A percentile compares a stretch with the other conserved stretches of the same genome.
Evolutionary conservation across 2,329 filamentous ascomycete species (phyloP).

Genomic region (Exophiala sp.): DNA sequence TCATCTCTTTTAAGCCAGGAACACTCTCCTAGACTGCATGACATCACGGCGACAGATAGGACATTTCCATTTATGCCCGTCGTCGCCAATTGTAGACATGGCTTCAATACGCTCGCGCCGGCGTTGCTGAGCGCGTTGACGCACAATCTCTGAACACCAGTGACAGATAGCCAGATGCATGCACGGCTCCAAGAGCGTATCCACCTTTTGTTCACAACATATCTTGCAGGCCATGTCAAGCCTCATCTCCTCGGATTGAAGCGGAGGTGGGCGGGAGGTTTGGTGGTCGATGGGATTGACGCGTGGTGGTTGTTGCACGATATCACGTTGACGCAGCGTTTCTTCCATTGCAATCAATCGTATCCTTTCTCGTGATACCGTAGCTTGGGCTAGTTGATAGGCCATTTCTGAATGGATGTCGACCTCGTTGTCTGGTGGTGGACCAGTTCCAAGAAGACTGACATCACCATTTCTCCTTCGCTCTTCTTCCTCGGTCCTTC

Average conservation of each 20-base stretch:
- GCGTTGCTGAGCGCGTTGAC: slow-evolving; percentile 4
- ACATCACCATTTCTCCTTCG: neutral
- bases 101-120: neutral
- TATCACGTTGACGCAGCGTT: neutral
- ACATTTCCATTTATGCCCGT: slow-evolving; percentile 15
- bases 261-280: slow-evolving; percentile 12
- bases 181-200: slow-evolving; percentile 26
- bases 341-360: neutral
- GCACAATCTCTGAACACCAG: slow-evolving; percentile 25
- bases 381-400: too few relatives aligned
- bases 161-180: slow-evolving; percentile 27
- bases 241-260: slow-evolving; percentile 21
- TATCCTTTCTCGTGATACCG: too few relatives aligned
- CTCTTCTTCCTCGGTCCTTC: neutral
- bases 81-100: neutral
- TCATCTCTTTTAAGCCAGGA: slow-evolving; percentile 8
- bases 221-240: slow-evolving; percentile 26
- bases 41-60: slow-evolving; percentile 23
- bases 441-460: slow-evolving; percentile 2
- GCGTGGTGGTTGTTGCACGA: slow-evolving; percentile 4
- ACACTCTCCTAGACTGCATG: slow-evolving; percentile 15
- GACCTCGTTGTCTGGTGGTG: neutral
- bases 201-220: slow-evolving; percentile 26
- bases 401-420: neutral
- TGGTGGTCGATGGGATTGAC: slow-evolving; percentile 27